phyloP scores from a whole-genome alignment of 148 eudicot genomes.

The Cornus florida region DNA sequence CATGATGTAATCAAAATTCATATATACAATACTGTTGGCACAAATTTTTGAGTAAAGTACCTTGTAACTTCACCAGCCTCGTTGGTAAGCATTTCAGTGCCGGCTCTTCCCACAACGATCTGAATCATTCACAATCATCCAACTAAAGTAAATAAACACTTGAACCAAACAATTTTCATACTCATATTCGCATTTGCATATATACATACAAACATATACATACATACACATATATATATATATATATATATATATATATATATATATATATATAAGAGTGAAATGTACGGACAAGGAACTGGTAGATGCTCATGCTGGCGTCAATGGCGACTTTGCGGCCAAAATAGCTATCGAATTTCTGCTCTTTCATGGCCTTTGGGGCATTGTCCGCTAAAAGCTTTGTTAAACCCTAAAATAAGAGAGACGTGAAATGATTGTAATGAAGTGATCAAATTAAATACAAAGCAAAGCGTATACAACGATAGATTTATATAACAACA shows the following conservation, averaged over 20 bases:
- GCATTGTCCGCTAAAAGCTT: slow-evolving; percentile 96
- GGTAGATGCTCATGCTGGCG: slow-evolving; percentile 99
- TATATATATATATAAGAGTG: background rate
- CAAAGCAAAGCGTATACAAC: too few relatives aligned
- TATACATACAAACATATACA: background rate
- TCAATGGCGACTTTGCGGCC: slow-evolving; percentile 88
- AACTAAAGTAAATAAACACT: background rate
- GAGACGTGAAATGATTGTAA: too few relatives aligned
- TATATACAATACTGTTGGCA: background rate
- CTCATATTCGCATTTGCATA: background rate
- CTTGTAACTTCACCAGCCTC: slow-evolving; percentile 99
- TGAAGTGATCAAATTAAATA: too few relatives aligned
- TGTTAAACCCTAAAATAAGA: slow-evolving; percentile 72
- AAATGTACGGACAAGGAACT: slow-evolving; percentile 62
- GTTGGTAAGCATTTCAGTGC: slow-evolving; percentile 90
- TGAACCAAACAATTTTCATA: background rate
- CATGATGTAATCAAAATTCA: background rate
- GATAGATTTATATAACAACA: too few relatives aligned
- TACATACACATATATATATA: background rate
- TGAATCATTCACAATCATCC: slow-evolving; percentile 23
- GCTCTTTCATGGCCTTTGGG: slow-evolving; percentile 88
- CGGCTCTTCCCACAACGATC: slow-evolving; percentile 94
- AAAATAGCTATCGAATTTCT: slow-evolving; percentile 95
- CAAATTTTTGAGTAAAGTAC: slow-evolving; percentile 29
- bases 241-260: background rate